Base-by-base conservation (phyloP, 139 green algal species). In the Chlorella sp. region DNA sequence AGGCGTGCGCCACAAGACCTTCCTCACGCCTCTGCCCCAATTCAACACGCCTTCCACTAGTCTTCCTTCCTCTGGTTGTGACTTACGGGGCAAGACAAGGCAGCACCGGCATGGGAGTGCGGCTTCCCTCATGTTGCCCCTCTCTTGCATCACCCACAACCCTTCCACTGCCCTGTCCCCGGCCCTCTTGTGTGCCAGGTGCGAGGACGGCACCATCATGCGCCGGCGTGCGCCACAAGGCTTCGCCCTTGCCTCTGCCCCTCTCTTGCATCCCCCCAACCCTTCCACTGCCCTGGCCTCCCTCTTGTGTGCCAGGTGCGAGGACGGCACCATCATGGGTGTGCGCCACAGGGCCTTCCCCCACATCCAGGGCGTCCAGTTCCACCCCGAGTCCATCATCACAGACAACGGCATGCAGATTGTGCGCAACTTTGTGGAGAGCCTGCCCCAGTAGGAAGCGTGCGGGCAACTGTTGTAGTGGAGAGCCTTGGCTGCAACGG, bases 321-420 rank as follows among this genome's bases (percentile, higher is more conserved):
- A 99, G 79, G 98, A 99, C 88, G 96, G 97, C 81, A 99, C 97
- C 42, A 97, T 99, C 92, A 99, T 99, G 98, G 98, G 90, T 5
- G 95, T 99, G 40, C 93, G 95, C 37, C 98, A 99, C 92, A 97
- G 95, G 87, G 91, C 97, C 79, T 93, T 95, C 77, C 92, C 93
- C 1, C 92, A 95, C 89, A 95, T 98, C 64, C 95, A 97, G 93
- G 96, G 97, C 7, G 98, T 99, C 88, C 98, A 99, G 92, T 99
- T 99, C 92, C 98, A 99, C 91, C 98, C 98, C 9, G 98, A 99
- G 91, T 96, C 90, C 88, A 98, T 99, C 90, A 99, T 99, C 92
- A 99, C 97, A 4, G 87, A 97, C 75, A 95, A 96, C 86, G 97
- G 97, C 22, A 96, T 96, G 92, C 81, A 73, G 16, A 99, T 99